Evolutionary conservation across 1,284 basidiomycete species (phyloP).

Genomic region (Sporisorium iseilematis-ciliati): DNA sequence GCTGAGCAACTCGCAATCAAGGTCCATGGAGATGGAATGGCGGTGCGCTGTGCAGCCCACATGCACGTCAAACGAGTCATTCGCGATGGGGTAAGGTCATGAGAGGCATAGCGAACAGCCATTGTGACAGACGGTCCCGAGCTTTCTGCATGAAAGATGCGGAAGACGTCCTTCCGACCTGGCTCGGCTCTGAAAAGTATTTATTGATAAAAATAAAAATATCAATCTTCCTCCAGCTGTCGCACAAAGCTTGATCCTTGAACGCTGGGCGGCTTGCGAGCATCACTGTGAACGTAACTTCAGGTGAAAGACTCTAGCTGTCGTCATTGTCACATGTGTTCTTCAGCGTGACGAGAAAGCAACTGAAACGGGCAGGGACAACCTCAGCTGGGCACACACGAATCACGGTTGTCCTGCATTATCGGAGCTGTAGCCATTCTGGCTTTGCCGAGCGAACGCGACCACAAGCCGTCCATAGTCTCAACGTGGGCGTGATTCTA

Average conservation of each 20-base stretch:
- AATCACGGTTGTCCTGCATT: not conserved
- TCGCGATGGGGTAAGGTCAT: not conserved
- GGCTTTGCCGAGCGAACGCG: constrained; percentile 14
- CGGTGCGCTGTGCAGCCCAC: not conserved
- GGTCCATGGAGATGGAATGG: constrained; percentile 4
- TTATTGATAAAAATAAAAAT: not conserved
- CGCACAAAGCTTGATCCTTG: not conserved
- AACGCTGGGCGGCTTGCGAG: not conserved
- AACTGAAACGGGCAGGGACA: not conserved
- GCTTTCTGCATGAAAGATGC: not conserved
- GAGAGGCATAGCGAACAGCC: no score
- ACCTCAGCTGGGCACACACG: not conserved
- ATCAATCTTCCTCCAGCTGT: not conserved
- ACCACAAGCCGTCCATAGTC: not conserved
- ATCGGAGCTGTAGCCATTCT: not conserved
- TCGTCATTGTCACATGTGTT: no score
- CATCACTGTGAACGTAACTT: no score
- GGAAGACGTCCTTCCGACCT: constrained; percentile 2
- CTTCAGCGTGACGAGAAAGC: no score
- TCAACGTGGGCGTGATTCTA: not conserved
- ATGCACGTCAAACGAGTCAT: constrained; percentile 5
- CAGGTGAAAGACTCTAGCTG: no score
- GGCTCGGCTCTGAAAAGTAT: not conserved
- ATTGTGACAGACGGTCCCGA: not conserved
- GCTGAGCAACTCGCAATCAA: not conserved